Evolutionary conservation across 257 asterid genomes (phyloP).

Genomic region (Ophiorrhiza pumila): DNA sequence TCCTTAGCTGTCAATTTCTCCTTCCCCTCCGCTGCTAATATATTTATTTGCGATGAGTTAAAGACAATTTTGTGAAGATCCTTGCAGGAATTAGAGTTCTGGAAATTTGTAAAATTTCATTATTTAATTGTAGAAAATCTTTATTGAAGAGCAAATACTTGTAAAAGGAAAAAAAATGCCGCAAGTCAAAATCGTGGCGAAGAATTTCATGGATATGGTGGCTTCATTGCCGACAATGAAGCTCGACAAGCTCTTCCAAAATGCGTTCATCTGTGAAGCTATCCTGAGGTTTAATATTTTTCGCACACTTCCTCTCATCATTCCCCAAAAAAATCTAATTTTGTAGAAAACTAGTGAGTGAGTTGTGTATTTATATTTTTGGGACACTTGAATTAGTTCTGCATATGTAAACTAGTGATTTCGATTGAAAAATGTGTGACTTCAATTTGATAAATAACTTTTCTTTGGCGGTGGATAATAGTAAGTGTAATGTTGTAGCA

Average conservation of each 20-base stretch:
- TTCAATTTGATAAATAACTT: no score
- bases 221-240: slow-evolving; percentile 91
- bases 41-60: no score
- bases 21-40: no score
- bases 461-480: no score
- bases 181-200: slow-evolving; percentile 86
- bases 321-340: not conserved
- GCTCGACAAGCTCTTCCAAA: slow-evolving; percentile 84
- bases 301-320: not conserved
- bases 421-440: not conserved
- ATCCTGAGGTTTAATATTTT: slow-evolving; percentile 67
- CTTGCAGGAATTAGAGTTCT: no score
- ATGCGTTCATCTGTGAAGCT: slow-evolving; percentile 90
- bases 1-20: no score
- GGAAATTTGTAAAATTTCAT: no score
- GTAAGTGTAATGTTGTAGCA: no score
- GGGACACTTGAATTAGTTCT: not conserved
- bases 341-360: not conserved
- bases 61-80: no score
- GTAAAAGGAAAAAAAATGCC: slow-evolving; percentile 53
- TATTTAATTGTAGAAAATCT: no score
- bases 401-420: not conserved
- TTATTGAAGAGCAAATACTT: no score
- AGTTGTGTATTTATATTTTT: not conserved
- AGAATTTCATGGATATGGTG: slow-evolving; percentile 98